Base-by-base conservation (phyloP, 257 asterid species). In the Apocynum venetum region DNA sequence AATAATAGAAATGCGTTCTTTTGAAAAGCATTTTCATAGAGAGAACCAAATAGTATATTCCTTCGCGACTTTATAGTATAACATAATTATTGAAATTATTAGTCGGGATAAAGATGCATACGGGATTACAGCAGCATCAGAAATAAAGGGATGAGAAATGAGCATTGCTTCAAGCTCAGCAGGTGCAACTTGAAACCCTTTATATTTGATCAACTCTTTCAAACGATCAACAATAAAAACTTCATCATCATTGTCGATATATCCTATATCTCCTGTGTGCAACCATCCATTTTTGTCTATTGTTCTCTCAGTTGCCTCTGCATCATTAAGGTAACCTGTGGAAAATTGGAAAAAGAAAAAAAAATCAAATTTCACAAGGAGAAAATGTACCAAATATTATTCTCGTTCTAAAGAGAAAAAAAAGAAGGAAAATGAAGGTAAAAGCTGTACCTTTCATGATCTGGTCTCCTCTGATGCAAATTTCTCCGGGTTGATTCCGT, bases 151-250 rank as follows among this genome's bases (percentile, higher is more conserved):
- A 79, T 86, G 80, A 14, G 87, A 76, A 66, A 83, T 36, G 20
- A 86, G 65, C 65, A 86, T 73, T 63, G 85, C 85, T 81, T 86
- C 89, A 1, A 86, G 78, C 53, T 85, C 89, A 40, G 89, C 89
- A 20, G 89, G 89, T 38, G 86, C 89, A 2, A 86, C 87, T 69
- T 86, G 90, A 70, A 82, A 86, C 25, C 90, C 90, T 74, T 86
- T 86, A 19, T 82, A 86, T 48, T 86, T 86, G 1, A 86, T 86
- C 15, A 86, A 31, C 48, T 84, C 90, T 13, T 86, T 86, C 48
- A 86, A 38, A 12, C 90, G 78, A 55, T 86, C 90, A 4, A 84
- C 82, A 3, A 86, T 82, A 47, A 75, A 86, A 6, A 86, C 67
- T 74, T 82, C 84, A 64, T 82, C 85, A 38, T 84, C 81, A 0